Evolutionary conservation across 768 basidiomycete species (phyloP), one percentile per base, ranked within the genome.

Genomic region (Mycena galericulata): DNA sequence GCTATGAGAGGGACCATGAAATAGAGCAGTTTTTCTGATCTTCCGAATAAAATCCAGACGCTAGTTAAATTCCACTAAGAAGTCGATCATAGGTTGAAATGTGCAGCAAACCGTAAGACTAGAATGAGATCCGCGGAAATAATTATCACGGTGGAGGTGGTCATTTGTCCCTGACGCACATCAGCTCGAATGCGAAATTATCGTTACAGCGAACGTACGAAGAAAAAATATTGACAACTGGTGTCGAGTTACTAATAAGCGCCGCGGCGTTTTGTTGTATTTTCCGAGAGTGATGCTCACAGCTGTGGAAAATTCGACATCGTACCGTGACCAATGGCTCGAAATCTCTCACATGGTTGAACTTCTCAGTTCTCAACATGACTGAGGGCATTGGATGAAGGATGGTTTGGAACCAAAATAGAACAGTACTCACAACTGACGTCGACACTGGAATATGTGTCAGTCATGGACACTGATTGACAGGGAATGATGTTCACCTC

Each of bases 1-100:
- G 32, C 32, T 34, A 61, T 55, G 20, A 67, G 43, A n/a, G 57
- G 50, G 3, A 61, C n/a, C 43, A 67, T 20, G 18, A 67, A 47
- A 15, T 67, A 67, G 45, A 61, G 45, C 8, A 67, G 9, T 24
- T 14, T 55, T 22, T 34, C 46, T 8, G 65, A 60, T 47, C 53
- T 45, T 20, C 43, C 50, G n/a, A 61, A 67, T 26, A 67, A 49
- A 9, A 61, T 67, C 65, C 65, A 67, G 20, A 67, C 65, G 10
- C 65, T 67, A 15, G 10, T 2, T 7, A 50, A 17, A 36, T 10
- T 3, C 17, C n/a, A n/a, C n/a, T n/a, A 20, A 30, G 8, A 27
- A 41, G 9, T 36, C 24, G 29, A 36, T 22, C 45, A 32, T 14
- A 3, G 6, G 22, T 5, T 7, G 12, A 24, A 47, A n/a, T 57